Base-by-base conservation (phyloP, 2,329 filamentous ascomycete genomes). In the Cordyceps tenuipes region DNA sequence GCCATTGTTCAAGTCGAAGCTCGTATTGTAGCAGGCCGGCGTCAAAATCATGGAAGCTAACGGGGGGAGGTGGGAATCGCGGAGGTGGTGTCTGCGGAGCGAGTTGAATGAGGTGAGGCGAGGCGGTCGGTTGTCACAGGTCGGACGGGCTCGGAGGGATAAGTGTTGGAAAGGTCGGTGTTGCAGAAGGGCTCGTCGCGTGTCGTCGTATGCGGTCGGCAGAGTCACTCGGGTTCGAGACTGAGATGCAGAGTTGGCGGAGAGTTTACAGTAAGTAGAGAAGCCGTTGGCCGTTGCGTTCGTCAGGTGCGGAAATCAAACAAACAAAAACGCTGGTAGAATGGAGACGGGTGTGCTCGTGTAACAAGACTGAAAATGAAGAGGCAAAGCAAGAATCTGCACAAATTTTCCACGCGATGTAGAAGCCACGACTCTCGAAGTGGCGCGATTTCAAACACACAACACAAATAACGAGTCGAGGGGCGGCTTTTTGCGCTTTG, bases 1-100 rank as follows among this genome's bases (percentile, higher is more conserved):
- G 81, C 80, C 81, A 84, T 84, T 70, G 68, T 80, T 77, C 71
- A 71, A 75, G 72, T 75, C 72, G 67, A 71, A 74, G 71, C 74
- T 78, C 71, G 71, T 76, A 66, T 69, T 68, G 67, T 75, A 68
- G 70, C 70, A 68, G 66, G 65, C 66, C 65, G 71, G 68, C 72
- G 71, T 74, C 72, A 75, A 70, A 80, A 76, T 76, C 81, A 83
- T 83, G 79, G 77, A 77, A 75, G 75, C 77, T 76, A 66, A 62
- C 65, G 60, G 62, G 63, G 64, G 61, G 59, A 61, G 53, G 23
- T 43, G 36, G 47, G 49, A 34, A 31, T 60, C 50, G 57, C 48
- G 29, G 49, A 43, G 46, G 43, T 44, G 29, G 57, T 46, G 43
- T 58, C 56, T 26, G 36, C 2, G 48, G n/a, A 23, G 57, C 29